Evolutionary conservation across 1,284 basidiomycete species (phyloP), one percentile per base, ranked within the genome.

Genomic region (Cutaneotrichosporon sp.): DNA sequence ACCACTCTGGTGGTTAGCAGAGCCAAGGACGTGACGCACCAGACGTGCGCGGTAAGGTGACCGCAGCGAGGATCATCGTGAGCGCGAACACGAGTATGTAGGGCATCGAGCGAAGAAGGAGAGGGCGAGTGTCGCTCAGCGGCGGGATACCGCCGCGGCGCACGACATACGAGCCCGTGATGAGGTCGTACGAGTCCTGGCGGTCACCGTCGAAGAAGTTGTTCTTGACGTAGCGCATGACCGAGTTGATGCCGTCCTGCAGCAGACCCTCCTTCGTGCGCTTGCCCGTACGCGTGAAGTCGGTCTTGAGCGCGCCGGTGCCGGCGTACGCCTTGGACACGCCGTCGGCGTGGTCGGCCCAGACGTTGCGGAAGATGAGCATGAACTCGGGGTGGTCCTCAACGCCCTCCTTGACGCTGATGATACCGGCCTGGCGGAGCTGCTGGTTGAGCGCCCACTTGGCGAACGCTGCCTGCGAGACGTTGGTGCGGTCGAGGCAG

Each of bases 151-250:
- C 78, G 33, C 87, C 89, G 70, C 86, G 87, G 69, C 86, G 84
- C n/a, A 92, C 90, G 33, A 87, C 83, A 91, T 93, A 99, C 6
- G 86, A 84, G 10, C 97, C 97, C 7, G 94, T 95, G 69, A 99
- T 84, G 62, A 99, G 84, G 77, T 99, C 97, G 74, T 91, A 95
- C 2, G 89, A 92, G 79, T 97, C 94, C 87, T 94, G 94, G 72
- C 95, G 83, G 56, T 92, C 85, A 6, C 97, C 97, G 77, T 99
- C 97, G 72, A 97, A 91, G 81, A 93, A 95, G 78, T 97, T 99
- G 83, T 99, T 99, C 83, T 90, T 94, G 68, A 97, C 74, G 76
- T 99, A 99, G 64, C 97, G 87, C 80, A 88, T 84, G 2, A 88
- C 77, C 20, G 90, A 90, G 79, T 98, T 99, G 78, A 88, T 82